phyloP scores from a whole-genome alignment of 2,329 filamentous ascomycete species.

The Fusarium oligoseptatum region DNA sequence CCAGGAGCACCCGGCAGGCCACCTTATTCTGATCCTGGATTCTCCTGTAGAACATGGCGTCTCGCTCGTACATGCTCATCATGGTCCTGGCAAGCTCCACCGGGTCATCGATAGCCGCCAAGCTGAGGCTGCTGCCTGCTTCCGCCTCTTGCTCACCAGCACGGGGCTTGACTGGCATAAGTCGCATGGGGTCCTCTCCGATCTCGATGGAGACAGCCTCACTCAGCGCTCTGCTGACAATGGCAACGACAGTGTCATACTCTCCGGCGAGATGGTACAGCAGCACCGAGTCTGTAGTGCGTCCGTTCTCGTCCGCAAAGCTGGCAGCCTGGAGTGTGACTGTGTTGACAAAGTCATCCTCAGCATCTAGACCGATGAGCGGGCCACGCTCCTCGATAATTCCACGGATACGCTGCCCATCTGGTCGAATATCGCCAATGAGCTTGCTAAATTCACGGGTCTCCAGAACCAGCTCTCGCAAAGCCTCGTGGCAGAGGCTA shows the following conservation, averaged over 20 bases:
- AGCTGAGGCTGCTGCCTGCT: constrained; percentile 69
- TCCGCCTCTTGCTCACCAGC: constrained; percentile 56
- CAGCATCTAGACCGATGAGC: constrained; percentile 83
- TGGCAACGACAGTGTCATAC: constrained; percentile 92
- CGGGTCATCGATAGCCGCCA: constrained; percentile 71
- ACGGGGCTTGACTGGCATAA: constrained; percentile 85
- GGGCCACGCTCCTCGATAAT: constrained; percentile 87
- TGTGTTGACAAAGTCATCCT: constrained; percentile 88
- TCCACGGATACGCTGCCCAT: constrained; percentile 87
- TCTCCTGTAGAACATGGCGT: constrained; percentile 71
- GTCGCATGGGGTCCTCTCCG: constrained; percentile 81
- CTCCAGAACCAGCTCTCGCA: constrained; percentile 95
- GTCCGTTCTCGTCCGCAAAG: constrained; percentile 93
- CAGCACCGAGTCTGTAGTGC: constrained; percentile 92
- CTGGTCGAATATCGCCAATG: constrained; percentile 88
- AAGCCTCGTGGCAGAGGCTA: constrained; percentile 88
- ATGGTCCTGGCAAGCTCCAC: constrained; percentile 71
- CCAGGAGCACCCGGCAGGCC: constrained; percentile 68
- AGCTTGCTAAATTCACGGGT: constrained; percentile 95
- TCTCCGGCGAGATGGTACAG: constrained; percentile 95
- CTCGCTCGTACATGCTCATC: constrained; percentile 73
- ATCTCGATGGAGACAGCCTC: constrained; percentile 90
- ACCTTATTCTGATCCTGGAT: constrained; percentile 69
- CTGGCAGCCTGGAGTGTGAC: constrained; percentile 93
- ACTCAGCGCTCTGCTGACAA: constrained; percentile 90